Percentiles rank a stretch among this genome's conserved stretches.
Evolutionary conservation across 2,329 filamentous ascomycete species (phyloP).

Genomic region (Penicillium sp.): DNA sequence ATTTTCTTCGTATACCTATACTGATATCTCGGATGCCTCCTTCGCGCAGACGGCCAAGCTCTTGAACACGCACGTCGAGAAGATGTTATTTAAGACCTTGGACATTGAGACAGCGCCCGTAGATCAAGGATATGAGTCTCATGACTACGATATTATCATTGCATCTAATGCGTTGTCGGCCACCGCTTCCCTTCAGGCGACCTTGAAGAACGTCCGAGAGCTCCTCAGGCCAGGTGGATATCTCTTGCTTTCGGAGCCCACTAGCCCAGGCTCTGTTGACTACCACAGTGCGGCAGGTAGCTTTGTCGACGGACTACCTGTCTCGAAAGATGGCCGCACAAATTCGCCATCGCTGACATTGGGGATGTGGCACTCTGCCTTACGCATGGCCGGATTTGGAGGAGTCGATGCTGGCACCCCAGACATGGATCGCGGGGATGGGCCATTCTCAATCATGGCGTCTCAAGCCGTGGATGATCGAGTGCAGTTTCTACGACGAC

Average conservation of each 20-base stretch:
- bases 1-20: neutral
- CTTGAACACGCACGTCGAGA: neutral
- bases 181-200: neutral
- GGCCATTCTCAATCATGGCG: neutral
- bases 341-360: slow-evolving; percentile 17
- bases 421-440: neutral
- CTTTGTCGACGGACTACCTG: slow-evolving; percentile 35
- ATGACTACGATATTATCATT: neutral
- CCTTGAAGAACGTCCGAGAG: neutral
- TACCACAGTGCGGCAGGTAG: slow-evolving; percentile 21
- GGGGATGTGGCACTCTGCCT: slow-evolving; percentile 29
- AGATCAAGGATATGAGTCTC: too few species aligned
- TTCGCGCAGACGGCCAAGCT: neutral
- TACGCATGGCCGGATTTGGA: slow-evolving; percentile 31
- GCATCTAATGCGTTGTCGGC: neutral
- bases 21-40: neutral
- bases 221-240: neutral
- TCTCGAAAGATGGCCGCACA: slow-evolving; percentile 27
- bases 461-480: slow-evolving; percentile 1
- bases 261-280: neutral
- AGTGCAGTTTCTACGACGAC: neutral
- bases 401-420: slow-evolving; percentile 26
- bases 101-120: neutral
- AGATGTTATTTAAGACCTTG: neutral
- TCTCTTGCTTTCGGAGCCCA: neutral